These are phyloP conservation scores for Linum trigynum DNA, from an alignment of 345 rosid species.

Conservation along the genomic window DNA sequence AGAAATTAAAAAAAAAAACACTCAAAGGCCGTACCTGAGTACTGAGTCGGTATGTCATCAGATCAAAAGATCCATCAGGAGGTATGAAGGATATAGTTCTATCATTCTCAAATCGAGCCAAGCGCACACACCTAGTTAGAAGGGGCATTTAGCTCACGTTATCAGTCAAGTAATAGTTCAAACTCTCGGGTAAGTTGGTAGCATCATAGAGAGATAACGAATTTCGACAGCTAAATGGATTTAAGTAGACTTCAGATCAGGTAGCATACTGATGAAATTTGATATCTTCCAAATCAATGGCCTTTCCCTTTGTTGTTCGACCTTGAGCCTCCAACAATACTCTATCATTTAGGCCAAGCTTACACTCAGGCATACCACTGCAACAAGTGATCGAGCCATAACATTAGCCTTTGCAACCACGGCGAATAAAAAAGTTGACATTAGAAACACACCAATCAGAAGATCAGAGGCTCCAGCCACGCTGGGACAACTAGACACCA, in stretches of 20 bases:
- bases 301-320: conserved; percentile 88
- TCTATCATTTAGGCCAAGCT: conserved; percentile 92
- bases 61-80: conserved; percentile 96
- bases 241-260: neutral
- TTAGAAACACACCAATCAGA: no score
- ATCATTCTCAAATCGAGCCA: conserved; percentile 96
- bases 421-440: neutral
- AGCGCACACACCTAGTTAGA: conserved; percentile 66
- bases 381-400: conserved; percentile 5
- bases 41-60: conserved; percentile 95
- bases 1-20: neutral
- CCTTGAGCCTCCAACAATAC: conserved; percentile 96
- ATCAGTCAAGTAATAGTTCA: neutral
- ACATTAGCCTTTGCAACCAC: neutral
- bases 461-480: neutral
- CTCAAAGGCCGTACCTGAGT: conserved; percentile 52
- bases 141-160: neutral
- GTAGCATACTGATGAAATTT: conserved; percentile 87
- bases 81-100: conserved; percentile 93
- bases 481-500: neutral
- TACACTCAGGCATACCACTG: conserved; percentile 99
- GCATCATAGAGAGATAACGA: neutral
- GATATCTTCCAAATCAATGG: conserved; percentile 93
- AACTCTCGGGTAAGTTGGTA: neutral
- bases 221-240: neutral